Percentiles rank a stretch among this genome's conserved stretches.
phyloP scores from a whole-genome alignment of 179 eudicot genomes.

The Silene vulgaris region DNA sequence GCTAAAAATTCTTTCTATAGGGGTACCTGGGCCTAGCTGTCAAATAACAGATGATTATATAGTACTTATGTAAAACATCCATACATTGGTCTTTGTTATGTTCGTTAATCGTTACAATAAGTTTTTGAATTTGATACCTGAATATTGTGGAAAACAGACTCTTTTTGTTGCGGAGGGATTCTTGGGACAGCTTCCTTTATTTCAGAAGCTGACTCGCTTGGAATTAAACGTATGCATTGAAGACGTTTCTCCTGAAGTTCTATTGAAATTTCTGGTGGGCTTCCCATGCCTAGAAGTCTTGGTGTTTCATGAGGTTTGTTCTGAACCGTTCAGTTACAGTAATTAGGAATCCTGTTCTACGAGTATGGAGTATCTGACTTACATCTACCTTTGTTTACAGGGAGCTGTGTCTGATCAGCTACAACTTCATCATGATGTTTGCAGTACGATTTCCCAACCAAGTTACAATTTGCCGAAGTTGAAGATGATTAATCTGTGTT shows the following conservation, averaged over 20 bases:
- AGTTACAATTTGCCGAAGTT: slow-evolving; percentile 29
- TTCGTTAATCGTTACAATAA: not conserved
- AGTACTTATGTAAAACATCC: too few species aligned
- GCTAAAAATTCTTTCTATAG: too few species aligned
- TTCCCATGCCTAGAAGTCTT: slow-evolving; percentile 34
- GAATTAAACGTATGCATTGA: slow-evolving; percentile 29
- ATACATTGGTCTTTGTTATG: not conserved
- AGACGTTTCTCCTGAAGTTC: slow-evolving; percentile 14
- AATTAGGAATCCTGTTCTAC: not conserved
- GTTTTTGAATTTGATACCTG: slow-evolving; percentile 14
- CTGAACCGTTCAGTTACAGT: not conserved
- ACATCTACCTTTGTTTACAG: slow-evolving; percentile 21
- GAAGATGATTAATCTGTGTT: slow-evolving; percentile 27
- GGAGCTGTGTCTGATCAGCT: slow-evolving; percentile 24
- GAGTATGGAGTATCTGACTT: not conserved
- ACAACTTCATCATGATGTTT: slow-evolving; percentile 15
- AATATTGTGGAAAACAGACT: slow-evolving; percentile 23
- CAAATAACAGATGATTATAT: too few species aligned
- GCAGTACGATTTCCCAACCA: slow-evolving; percentile 23
- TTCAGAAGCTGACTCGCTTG: slow-evolving; percentile 35
- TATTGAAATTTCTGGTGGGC: slow-evolving; percentile 31
- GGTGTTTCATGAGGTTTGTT: slow-evolving; percentile 29
- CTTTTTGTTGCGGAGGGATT: slow-evolving; percentile 31
- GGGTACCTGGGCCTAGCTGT: too few species aligned
- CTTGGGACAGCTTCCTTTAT: slow-evolving; percentile 30